Percentiles rank a stretch among this genome's conserved stretches.
Evolutionary conservation across 805 yeast species (phyloP).

Genomic region (Yamadazyma sp.): DNA sequence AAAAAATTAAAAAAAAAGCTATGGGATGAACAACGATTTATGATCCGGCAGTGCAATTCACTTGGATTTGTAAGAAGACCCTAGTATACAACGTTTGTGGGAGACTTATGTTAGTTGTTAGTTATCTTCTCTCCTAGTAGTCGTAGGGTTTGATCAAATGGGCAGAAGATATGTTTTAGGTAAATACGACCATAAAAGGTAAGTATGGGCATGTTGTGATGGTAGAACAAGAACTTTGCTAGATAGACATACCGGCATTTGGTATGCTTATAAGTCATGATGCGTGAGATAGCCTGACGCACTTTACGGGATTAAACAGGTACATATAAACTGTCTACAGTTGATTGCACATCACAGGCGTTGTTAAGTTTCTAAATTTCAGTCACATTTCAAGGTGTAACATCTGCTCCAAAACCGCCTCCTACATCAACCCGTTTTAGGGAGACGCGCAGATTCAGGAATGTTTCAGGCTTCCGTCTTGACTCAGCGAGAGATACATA

Average conservation of each 20-base stretch:
- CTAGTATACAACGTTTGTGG: too few relatives aligned
- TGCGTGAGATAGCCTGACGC: neutral
- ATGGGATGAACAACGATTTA: too few relatives aligned
- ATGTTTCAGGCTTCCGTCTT: neutral
- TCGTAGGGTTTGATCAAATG: neutral
- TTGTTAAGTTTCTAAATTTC: neutral
- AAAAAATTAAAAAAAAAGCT: too few relatives aligned
- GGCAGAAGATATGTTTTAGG: neutral
- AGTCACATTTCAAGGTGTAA: constrained; percentile 5
- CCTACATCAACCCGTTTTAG: neutral
- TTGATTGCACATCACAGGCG: neutral
- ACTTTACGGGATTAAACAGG: neutral
- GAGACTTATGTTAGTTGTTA: too few relatives aligned
- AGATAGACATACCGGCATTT: neutral
- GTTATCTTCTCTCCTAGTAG: too few relatives aligned
- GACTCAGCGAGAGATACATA: too few relatives aligned
- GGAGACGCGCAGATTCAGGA: neutral
- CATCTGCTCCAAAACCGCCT: neutral
- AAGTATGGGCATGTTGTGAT: neutral
- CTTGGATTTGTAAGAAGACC: too few relatives aligned
- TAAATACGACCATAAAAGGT: neutral
- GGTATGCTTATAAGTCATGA: neutral
- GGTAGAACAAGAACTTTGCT: neutral
- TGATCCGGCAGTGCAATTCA: too few relatives aligned
- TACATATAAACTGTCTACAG: neutral